A percentile compares a stretch with the other conserved stretches of the same genome.
Conservation (phyloP, 2,329 filamentous ascomycete species). For the Calonectria crousiana region DNA sequence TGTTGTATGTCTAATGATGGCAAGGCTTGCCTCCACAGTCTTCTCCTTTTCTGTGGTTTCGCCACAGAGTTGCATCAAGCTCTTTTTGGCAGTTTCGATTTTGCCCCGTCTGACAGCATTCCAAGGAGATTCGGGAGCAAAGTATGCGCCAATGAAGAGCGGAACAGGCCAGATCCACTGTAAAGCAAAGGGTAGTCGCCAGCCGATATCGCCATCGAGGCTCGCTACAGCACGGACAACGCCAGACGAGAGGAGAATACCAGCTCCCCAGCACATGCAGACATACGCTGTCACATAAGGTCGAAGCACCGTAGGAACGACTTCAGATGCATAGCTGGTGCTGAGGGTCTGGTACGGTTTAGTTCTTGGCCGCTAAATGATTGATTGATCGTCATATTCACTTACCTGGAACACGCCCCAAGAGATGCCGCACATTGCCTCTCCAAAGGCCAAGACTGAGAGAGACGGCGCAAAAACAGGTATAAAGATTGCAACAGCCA, state of each 20-base stretch:
- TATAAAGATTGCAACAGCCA: slow-evolving; percentile 21
- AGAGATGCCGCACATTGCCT: slow-evolving; percentile 50
- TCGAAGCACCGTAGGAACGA: slow-evolving; percentile 50
- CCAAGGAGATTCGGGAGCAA: slow-evolving; percentile 46
- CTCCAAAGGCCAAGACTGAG: slow-evolving; percentile 51
- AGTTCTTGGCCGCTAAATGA: neutral
- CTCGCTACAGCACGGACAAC: slow-evolving; percentile 52
- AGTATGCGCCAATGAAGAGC: slow-evolving; percentile 43
- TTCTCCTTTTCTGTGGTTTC: slow-evolving; percentile 38
- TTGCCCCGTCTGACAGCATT: slow-evolving; percentile 47
- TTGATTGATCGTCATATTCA: neutral
- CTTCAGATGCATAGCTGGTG: slow-evolving; percentile 58
- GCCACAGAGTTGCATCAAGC: slow-evolving; percentile 40
- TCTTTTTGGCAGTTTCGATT: slow-evolving; percentile 41
- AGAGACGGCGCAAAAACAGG: slow-evolving; percentile 49
- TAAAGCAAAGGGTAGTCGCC: slow-evolving; percentile 51
- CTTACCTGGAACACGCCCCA: slow-evolving; percentile 47
- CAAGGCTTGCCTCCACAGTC: slow-evolving; percentile 38
- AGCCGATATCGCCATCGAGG: slow-evolving; percentile 50
- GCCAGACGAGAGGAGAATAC: slow-evolving; percentile 55
- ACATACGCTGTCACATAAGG: slow-evolving; percentile 56
- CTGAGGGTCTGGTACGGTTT: slow-evolving; percentile 48
- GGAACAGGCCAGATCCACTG: slow-evolving; percentile 51
- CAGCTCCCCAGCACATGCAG: slow-evolving; percentile 59
- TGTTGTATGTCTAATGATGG: slow-evolving; percentile 33